These are phyloP conservation scores for Psilocybe cubensis DNA, from an alignment of 768 basidiomycete species.

Conservation along the genomic window DNA sequence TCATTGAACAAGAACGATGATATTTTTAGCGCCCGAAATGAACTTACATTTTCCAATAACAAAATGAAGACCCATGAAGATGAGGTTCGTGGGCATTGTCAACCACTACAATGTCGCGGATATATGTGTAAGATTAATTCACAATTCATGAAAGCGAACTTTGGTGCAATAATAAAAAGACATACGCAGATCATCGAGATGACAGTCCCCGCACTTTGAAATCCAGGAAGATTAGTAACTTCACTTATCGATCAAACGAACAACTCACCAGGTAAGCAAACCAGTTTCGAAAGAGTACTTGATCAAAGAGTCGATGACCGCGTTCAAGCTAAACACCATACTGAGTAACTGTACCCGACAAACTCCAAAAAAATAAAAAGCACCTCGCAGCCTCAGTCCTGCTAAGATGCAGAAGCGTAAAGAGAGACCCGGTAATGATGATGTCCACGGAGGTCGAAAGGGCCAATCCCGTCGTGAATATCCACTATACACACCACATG, in stretches of 20 bases:
- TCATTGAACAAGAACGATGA: conserved; percentile 7
- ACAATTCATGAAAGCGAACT: neutral
- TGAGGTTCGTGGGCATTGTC: conserved; percentile 42
- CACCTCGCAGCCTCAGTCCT: conserved; percentile 42
- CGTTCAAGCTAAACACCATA: conserved; percentile 40
- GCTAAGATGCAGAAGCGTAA: conserved; percentile 42
- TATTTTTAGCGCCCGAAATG: neutral
- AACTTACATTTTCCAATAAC: conserved; percentile 48
- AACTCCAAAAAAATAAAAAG: conserved; percentile 4
- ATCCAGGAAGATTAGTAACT: neutral
- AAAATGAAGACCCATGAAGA: conserved; percentile 54
- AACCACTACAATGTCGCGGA: conserved; percentile 40
- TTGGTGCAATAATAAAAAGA: neutral
- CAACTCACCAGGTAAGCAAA: conserved; percentile 46
- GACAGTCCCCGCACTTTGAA: conserved; percentile 42
- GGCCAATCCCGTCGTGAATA: conserved; percentile 55
- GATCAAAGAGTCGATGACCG: conserved; percentile 48
- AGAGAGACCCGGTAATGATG: conserved; percentile 49
- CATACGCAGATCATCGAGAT: conserved; percentile 53
- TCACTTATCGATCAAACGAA: neutral
- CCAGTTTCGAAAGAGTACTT: conserved; percentile 59
- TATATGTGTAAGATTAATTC: conserved; percentile 3
- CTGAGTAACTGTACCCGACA: neutral
- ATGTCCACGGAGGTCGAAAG: conserved; percentile 53
- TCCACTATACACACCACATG: conserved; percentile 39